Evolutionary conservation across 1,139 yeast species (phyloP), one percentile per base, ranked within the genome.

Genomic region (Suhomyces panamericanus): DNA sequence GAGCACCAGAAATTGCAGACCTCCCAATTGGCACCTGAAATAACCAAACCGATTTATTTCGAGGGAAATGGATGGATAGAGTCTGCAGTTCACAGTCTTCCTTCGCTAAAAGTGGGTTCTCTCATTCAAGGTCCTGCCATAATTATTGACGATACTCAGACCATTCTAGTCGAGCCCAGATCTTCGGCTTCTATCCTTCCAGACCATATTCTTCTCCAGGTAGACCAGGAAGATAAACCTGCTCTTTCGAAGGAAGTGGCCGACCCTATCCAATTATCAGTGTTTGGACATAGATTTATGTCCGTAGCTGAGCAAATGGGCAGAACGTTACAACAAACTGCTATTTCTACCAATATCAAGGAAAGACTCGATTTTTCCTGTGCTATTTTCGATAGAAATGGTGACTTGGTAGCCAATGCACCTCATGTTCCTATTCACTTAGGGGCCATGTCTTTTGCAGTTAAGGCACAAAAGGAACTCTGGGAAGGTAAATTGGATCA

Each of bases 281-380:
- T 87, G 1, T 87, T 87, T 64, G 87, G 91, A 17, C 91, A 87
- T 60, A 70, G 95, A 53, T 87, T 87, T 59, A 87, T 87, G 95
- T 86, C 88, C 42, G 84, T 87, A 60, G 95, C 96, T 4, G 95
- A 87, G 57, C 95, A 87, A 59, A 87, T 87, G 96, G 95, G 95
- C 12, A 76, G 82, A 53, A 86, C 91, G 9, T 68, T 87, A 51
- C 86, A 85, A 55, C 86, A 85, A 63, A 87, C 95, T 0, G 78
- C 93, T 5, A 87, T 87, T 37, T 85, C 93, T 6, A 86, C 95
- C n/a, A 87, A 87, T 57, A 88, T 87, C 50, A 87, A 87, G 58
- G 96, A 87, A 60, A 70, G 96, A 47, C 69, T 87, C 41, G 96
- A 87, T 60, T 87, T 87, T 59, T 85, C 95, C 10, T 87, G 95